Percentiles rank a stretch among this genome's conserved stretches.
These are phyloP conservation scores for Solanum clarkiae DNA, from an alignment of 257 asterid genomes.

Conservation along the genomic window DNA sequence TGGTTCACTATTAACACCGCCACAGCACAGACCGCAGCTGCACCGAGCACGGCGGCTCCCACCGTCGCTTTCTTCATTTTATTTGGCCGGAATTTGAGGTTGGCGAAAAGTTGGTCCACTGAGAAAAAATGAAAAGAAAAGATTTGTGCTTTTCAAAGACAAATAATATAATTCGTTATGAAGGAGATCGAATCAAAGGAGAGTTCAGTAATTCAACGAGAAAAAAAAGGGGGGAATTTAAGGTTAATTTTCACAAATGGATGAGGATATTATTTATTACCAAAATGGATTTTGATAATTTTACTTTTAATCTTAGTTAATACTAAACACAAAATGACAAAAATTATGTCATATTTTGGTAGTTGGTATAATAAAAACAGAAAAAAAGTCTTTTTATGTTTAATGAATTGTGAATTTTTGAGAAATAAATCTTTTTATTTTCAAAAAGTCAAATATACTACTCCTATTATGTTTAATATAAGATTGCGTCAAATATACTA, in stretches of 20 bases:
- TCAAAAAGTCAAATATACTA: no score
- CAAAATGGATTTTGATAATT: neutral
- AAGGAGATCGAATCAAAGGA: neutral
- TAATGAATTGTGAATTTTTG: neutral
- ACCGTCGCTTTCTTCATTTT: constrained; percentile 32
- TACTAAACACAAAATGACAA: neutral
- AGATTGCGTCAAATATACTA: no score
- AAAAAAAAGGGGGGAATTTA: neutral
- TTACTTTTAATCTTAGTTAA: neutral
- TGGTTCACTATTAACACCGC: constrained; percentile 35
- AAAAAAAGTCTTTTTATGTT: neutral
- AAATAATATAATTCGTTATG: neutral
- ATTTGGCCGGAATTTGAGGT: neutral
- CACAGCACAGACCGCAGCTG: constrained; percentile 43
- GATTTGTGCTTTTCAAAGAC: neutral
- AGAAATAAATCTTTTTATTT: no score
- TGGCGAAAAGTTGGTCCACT: neutral
- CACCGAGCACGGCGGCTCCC: constrained; percentile 39
- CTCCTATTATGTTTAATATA: no score
- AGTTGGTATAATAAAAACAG: neutral
- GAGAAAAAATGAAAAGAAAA: neutral
- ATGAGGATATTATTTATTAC: neutral
- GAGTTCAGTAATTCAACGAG: neutral
- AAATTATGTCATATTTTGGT: neutral
- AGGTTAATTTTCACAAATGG: neutral